These are phyloP conservation scores for Aphanomyces cochlioides DNA, from an alignment of 352 stramenopile species.

Conservation along the genomic window DNA sequence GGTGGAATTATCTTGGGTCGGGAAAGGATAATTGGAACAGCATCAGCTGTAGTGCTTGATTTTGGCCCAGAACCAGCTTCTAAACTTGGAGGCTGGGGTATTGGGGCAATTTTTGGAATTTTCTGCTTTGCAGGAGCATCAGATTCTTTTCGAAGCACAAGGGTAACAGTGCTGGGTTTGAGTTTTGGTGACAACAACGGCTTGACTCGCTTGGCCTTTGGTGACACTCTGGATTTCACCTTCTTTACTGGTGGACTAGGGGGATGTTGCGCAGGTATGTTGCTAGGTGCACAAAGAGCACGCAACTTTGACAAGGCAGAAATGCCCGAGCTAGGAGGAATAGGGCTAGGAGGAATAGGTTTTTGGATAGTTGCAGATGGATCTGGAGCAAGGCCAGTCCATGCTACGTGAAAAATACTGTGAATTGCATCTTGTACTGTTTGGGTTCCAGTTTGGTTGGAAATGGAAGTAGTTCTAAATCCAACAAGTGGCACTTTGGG, in stretches of 20 bases:
- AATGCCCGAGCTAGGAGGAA: background rate
- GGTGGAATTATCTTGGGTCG: background rate
- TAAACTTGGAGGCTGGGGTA: background rate
- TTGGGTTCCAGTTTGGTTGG: background rate
- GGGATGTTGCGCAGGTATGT: background rate
- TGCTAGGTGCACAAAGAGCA: no score
- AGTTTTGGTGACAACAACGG: background rate
- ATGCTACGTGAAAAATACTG: slow-evolving; percentile 1
- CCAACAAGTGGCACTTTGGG: background rate
- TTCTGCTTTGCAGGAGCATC: background rate
- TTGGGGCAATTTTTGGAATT: background rate
- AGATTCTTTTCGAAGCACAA: slow-evolving; percentile 2
- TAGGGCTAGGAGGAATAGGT: background rate
- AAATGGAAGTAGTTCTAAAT: background rate
- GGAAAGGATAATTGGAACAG: background rate
- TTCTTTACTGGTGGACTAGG: background rate
- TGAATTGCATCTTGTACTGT: background rate
- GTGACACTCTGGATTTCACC: background rate
- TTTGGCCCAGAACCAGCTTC: background rate
- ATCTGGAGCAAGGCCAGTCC: background rate
- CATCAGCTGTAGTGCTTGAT: background rate
- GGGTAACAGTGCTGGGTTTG: background rate
- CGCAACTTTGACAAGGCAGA: no score
- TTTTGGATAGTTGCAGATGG: background rate
- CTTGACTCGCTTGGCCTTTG: slow-evolving; percentile 1